These are phyloP conservation scores for Leccinellum albellum DNA, from an alignment of 768 basidiomycete species.

Conservation along the genomic window DNA sequence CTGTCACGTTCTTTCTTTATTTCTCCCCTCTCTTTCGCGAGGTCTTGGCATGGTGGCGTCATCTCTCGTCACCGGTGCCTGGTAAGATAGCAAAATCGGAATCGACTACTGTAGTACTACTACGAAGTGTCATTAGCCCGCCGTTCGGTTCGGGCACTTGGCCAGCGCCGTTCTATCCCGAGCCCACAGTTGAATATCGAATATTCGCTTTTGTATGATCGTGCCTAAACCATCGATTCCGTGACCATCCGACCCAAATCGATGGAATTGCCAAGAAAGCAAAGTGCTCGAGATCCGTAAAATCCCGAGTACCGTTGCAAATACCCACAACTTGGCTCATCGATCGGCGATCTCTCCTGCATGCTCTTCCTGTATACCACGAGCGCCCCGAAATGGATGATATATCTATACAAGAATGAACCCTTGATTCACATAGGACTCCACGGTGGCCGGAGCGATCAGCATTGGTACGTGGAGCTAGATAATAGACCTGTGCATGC, in stretches of 20 bases:
- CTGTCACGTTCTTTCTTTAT: background rate
- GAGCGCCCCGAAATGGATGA: background rate
- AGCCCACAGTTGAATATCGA: background rate
- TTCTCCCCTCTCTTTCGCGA: background rate
- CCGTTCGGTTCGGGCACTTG: background rate
- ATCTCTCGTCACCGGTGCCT: background rate
- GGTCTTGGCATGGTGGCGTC: background rate
- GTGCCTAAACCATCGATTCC: constrained; percentile 11
- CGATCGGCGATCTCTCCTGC: background rate
- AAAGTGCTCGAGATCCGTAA: background rate
- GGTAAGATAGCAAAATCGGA: background rate
- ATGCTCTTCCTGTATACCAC: background rate
- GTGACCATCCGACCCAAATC: too few species aligned
- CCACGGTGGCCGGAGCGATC: background rate
- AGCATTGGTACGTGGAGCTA: background rate
- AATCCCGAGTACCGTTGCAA: background rate
- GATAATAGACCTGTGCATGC: background rate
- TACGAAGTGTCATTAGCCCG: background rate
- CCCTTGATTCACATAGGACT: background rate
- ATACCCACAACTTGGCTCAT: background rate
- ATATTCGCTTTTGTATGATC: background rate
- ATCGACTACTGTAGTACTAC: background rate
- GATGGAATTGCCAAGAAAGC: background rate
- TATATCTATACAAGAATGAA: background rate
- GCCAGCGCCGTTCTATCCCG: background rate